Evolutionary conservation across 2,329 filamentous ascomycete species (phyloP).

Genomic region (Xylaria sp.): DNA sequence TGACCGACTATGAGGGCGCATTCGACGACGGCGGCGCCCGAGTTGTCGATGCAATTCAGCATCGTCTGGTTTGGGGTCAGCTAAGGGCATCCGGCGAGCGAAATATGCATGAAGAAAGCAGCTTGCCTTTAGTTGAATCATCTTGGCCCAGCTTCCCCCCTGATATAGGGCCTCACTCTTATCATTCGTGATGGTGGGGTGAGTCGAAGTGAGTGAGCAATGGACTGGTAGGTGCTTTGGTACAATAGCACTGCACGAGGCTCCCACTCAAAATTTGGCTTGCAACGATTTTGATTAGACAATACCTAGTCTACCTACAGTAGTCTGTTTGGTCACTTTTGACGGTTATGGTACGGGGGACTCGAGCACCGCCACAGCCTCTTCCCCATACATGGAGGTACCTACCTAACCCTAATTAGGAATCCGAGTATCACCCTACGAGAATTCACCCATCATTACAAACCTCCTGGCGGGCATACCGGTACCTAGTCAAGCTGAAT

Average conservation of each 20-base stretch:
- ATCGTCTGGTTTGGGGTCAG: conserved; percentile 68
- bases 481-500: no score
- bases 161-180: conserved; percentile 23
- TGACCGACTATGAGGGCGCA: conserved; percentile 92
- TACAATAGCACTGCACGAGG: no score
- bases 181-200: conserved; percentile 5
- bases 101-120: background rate
- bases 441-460: no score
- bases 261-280: background rate
- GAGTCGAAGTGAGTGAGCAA: no score
- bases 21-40: conserved; percentile 94
- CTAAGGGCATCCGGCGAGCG: conserved; percentile 1
- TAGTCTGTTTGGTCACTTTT: no score
- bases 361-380: conserved; percentile 16
- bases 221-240: background rate
- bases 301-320: no score
- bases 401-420: no score
- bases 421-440: no score
- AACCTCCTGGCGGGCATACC: no score
- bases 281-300: conserved; percentile 22
- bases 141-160: conserved; percentile 56
- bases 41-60: conserved; percentile 99
- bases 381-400: background rate
- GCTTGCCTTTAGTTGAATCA: conserved; percentile 88
- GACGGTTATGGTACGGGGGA: no score